A percentile compares a stretch with the other conserved stretches of the same genome.
Evolutionary conservation across 1,139 yeast genomes (phyloP).

Genomic region (Maudiozyma humilis): DNA sequence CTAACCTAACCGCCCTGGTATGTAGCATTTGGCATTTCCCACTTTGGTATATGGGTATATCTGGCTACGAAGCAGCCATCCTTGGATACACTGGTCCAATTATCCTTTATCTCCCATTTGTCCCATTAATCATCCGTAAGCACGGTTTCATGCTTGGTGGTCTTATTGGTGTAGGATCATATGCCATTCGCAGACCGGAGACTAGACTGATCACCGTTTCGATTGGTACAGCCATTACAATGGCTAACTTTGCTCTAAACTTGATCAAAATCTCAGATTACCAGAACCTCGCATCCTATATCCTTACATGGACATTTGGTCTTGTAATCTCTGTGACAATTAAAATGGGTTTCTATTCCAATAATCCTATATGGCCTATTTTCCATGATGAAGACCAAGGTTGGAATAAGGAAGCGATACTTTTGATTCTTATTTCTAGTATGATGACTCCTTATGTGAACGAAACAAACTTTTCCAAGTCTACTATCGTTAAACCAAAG

Average conservation of each 20-base stretch:
- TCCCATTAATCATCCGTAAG: conserved; percentile 44
- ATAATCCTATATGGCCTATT: conserved; percentile 94
- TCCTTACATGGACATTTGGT: conserved; percentile 63
- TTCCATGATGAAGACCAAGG: conserved; percentile 86
- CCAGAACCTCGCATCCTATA: conserved; percentile 32
- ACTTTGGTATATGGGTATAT: conserved; percentile 93
- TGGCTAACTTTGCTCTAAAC: conserved; percentile 57
- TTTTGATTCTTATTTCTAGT: conserved; percentile 59
- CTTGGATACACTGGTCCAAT: conserved; percentile 52
- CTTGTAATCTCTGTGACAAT: conserved; percentile 62
- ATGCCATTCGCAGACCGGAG: conserved; percentile 58
- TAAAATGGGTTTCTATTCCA: conserved; percentile 69
- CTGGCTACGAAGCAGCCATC: conserved; percentile 81
- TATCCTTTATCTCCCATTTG: conserved; percentile 46
- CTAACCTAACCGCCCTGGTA: conserved; percentile 69
- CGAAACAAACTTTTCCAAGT: conserved; percentile 14
- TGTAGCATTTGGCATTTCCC: conserved; percentile 95
- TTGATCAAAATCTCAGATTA: conserved; percentile 40
- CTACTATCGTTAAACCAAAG: conserved; percentile 3
- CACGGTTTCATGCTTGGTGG: conserved; percentile 51
- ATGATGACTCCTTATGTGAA: conserved; percentile 39
- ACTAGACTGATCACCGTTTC: conserved; percentile 57
- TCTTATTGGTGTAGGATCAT: conserved; percentile 69
- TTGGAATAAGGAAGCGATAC: conserved; percentile 62
- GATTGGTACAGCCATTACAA: conserved; percentile 56